Base-by-base conservation (phyloP, 1,284 basidiomycete genomes). In the Cystobasidium pallidum region DNA sequence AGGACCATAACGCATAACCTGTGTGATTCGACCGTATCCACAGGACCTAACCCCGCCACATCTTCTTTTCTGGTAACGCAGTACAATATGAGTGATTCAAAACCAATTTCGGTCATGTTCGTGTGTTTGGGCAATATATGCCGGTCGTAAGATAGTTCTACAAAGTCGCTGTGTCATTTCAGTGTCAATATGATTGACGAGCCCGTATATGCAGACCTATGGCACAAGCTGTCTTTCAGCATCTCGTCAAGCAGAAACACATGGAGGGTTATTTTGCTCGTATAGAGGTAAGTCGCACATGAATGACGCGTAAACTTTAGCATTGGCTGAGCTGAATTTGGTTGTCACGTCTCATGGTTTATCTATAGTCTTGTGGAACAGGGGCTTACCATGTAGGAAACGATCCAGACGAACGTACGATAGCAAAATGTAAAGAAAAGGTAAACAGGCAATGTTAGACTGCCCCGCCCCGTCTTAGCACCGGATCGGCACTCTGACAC, bases 341-440 rank as follows among this genome's bases (percentile, higher is more conserved):
- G n/a, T n/a, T n/a, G n/a, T n/a, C n/a, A n/a, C n/a, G n/a, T n/a
- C n/a, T n/a, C n/a, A n/a, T n/a, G n/a, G 15, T 26, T 36, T 21
- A 6, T 19, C 51, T 36, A 30, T 47, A 70, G 47, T 74, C 67
- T 17, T 68, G 72, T 0, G 77, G 77, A 3, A 78, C 77, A 3
- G 76, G 73, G 0, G 77, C 76, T 0, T 78, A 77, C 65, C 77
- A 78, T 28, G 71, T 78, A 21, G 77, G 77, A 0, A 75, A 78
- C 45, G 74, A 72, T 7, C 76, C 76, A 15, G 77, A 78, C 45
- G 75, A 76, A 32, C 70, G 75, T 21, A 70, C 72, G 24, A 36
- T 73, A 32, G 72, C 58, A 2, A 66, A 64, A 51, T 70, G 66
- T 41, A 58, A 47, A 36, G 62, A 73, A 43, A 71, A 71, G 68